Evolutionary conservation across 1,284 basidiomycete species (phyloP).

Genomic region (Papiliotrema laurentii): DNA sequence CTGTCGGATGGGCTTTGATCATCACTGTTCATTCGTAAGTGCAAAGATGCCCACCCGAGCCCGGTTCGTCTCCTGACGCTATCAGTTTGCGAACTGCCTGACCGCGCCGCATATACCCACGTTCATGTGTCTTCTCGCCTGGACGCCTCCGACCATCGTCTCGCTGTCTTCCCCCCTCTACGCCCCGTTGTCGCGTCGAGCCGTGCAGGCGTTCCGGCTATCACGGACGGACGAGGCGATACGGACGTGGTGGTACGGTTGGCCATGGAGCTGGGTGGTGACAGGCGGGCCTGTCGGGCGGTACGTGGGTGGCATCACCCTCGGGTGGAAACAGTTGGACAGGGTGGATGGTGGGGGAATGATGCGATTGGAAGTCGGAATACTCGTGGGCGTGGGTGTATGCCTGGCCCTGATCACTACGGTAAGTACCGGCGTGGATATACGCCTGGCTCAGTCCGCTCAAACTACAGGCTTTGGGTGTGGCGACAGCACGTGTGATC

Average conservation of each 20-base stretch:
- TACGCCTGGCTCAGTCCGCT: background rate
- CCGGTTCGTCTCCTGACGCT: too few relatives aligned
- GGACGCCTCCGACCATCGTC: slow-evolving; percentile 21
- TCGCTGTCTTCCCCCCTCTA: slow-evolving; percentile 24
- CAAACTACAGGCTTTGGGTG: slow-evolving; percentile 12
- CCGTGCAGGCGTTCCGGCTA: slow-evolving; percentile 13
- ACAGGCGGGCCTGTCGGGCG: slow-evolving; percentile 37
- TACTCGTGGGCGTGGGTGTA: slow-evolving; percentile 19
- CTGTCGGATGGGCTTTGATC: slow-evolving; percentile 42
- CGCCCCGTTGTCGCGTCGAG: slow-evolving; percentile 10
- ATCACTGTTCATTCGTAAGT: slow-evolving; percentile 43
- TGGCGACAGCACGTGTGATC: slow-evolving; percentile 19
- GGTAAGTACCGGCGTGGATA: slow-evolving; percentile 15
- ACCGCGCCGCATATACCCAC: slow-evolving; percentile 34
- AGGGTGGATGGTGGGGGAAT: slow-evolving; percentile 8
- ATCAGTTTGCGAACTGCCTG: slow-evolving; percentile 44
- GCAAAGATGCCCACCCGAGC: too few relatives aligned
- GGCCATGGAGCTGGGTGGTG: slow-evolving; percentile 32
- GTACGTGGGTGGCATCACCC: slow-evolving; percentile 19
- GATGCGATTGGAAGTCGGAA: slow-evolving; percentile 17
- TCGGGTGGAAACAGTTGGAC: slow-evolving; percentile 38
- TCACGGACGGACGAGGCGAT: slow-evolving; percentile 11
- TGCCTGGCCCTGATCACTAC: slow-evolving; percentile 24
- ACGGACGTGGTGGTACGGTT: slow-evolving; percentile 31
- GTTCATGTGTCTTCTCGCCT: slow-evolving; percentile 29